Conservation (phyloP, 345 rosid species). For the Combretum micranthum region DNA sequence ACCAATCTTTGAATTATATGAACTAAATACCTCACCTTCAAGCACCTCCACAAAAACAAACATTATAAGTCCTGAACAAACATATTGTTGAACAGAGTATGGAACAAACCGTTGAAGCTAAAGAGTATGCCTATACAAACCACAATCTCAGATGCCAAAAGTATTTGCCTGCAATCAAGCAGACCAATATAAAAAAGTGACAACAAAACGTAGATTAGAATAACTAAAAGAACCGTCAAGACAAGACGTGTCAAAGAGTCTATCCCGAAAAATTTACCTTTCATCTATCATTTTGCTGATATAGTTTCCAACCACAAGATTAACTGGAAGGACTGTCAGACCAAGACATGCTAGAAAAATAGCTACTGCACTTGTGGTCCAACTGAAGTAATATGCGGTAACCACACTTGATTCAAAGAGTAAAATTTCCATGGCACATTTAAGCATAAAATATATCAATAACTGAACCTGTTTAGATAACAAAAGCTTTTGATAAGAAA, state of each 20-base stretch:
- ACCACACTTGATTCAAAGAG: constrained; percentile 95
- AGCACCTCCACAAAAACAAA: constrained; percentile 90
- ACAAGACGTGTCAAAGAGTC: neutral
- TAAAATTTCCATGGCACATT: constrained; percentile 86
- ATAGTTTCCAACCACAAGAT: constrained; percentile 85
- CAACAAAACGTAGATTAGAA: too few species aligned
- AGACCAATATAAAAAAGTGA: constrained; percentile 2
- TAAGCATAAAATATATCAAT: constrained; percentile 97
- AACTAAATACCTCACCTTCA: constrained; percentile 53
- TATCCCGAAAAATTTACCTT: too few species aligned
- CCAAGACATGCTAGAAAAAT: constrained; percentile 87
- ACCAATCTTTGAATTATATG: neutral
- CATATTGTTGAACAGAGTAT: constrained; percentile 80
- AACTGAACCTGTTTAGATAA: constrained; percentile 69
- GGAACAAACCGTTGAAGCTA: constrained; percentile 69
- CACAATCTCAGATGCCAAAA: constrained; percentile 86
- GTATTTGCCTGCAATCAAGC: constrained; percentile 69
- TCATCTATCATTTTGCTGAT: constrained; percentile 98
- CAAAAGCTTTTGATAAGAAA: constrained; percentile 7
- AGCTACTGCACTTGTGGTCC: constrained; percentile 83
- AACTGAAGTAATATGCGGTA: constrained; percentile 75
- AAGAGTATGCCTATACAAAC: constrained; percentile 72
- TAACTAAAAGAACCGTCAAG: constrained; percentile 4
- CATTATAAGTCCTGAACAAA: constrained; percentile 83
- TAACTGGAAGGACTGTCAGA: constrained; percentile 86